Conservation (phyloP, 73 alveolate species). For the Blepharisma japonicum region DNA sequence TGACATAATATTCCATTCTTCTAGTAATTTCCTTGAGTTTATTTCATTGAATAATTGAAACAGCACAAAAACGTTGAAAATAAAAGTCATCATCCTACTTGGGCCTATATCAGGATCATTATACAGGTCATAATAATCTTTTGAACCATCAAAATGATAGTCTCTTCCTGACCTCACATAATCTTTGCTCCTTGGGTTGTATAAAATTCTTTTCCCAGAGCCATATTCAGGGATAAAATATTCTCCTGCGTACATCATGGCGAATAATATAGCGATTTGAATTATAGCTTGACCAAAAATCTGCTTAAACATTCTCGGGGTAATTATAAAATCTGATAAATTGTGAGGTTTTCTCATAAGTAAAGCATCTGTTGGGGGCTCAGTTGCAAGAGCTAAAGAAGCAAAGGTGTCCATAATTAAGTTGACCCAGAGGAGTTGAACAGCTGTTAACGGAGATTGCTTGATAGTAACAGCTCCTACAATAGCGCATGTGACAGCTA, state of each 20-base stretch:
- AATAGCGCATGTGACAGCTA: slow-evolving; percentile 78
- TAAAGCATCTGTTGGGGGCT: slow-evolving; percentile 84
- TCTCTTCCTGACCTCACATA: slow-evolving; percentile 7
- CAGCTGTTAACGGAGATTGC: slow-evolving; percentile 85
- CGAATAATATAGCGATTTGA: slow-evolving; percentile 54
- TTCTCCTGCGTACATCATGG: slow-evolving; percentile 68
- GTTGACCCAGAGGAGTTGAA: slow-evolving; percentile 88
- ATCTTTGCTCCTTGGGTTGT: neutral
- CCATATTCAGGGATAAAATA: slow-evolving; percentile 64
- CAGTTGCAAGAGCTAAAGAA: slow-evolving; percentile 90
- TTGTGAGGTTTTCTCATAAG: slow-evolving; percentile 82
- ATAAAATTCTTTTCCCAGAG: neutral
- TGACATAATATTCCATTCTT: slow-evolving; percentile 75
- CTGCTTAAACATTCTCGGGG: slow-evolving; percentile 79
- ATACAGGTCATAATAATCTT: neutral
- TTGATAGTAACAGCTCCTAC: slow-evolving; percentile 78
- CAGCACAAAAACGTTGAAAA: slow-evolving; percentile 83
- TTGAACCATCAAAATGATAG: neutral
- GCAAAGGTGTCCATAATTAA: slow-evolving; percentile 84
- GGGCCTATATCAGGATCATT: slow-evolving; percentile 18
- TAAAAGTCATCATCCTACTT: slow-evolving; percentile 74
- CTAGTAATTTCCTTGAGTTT: slow-evolving; percentile 83
- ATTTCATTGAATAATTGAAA: slow-evolving; percentile 80
- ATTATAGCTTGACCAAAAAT: slow-evolving; percentile 65
- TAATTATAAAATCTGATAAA: slow-evolving; percentile 63